Evolutionary conservation across 768 basidiomycete genomes (phyloP), one percentile per base, ranked within the genome.

Genomic region (Psilocybe tampanensis): DNA sequence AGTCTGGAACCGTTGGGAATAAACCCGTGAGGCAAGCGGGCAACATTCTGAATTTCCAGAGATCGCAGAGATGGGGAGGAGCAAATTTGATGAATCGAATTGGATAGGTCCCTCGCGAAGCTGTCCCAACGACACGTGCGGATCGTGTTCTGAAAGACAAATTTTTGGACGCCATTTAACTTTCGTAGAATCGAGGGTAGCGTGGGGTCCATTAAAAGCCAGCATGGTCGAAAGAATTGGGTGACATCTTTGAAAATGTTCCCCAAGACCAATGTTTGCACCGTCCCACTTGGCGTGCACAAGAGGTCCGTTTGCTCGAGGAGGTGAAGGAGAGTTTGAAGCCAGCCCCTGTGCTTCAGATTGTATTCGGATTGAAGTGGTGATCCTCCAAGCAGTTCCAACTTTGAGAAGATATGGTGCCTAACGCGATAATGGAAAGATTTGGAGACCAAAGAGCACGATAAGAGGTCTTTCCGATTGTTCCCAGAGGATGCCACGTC

Each of bases 211-310:
- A 48, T 48, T 3, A 48, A 19, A 6, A 48, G 47, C 26, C 47
- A 48, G 29, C 47, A 48, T 5, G 47, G 47, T 17, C 47, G 47
- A 15, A 48, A 48, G 17, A 48, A 29, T 15, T 48, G 47, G 8
- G 47, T 29, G 21, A 48, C 47, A 32, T 48, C 47, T 19, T 48
- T 48, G 47, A 48, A 48, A 6, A 48, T 48, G 26, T 48, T 48
- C 4, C 47, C 47, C 47, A 48, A 48, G n/a, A 48, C 47, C 47
- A 48, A 33, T 23, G 47, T 48, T 32, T 48, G 47, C 8, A 48
- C 24, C n/a, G 26, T 48, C 29, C 29, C 29, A n/a, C 47, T 24
- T 12, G 47, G 23, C 26, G 47, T 32, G 7, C 47, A 23, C 5
- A 48, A 17, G 15, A 26, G 47, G 26, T 48, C 47, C 1, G 47